Evolutionary conservation across 2,329 filamentous ascomycete genomes (phyloP), one percentile per base, ranked within the genome.

Genomic region (Talaromyces pinophilus): DNA sequence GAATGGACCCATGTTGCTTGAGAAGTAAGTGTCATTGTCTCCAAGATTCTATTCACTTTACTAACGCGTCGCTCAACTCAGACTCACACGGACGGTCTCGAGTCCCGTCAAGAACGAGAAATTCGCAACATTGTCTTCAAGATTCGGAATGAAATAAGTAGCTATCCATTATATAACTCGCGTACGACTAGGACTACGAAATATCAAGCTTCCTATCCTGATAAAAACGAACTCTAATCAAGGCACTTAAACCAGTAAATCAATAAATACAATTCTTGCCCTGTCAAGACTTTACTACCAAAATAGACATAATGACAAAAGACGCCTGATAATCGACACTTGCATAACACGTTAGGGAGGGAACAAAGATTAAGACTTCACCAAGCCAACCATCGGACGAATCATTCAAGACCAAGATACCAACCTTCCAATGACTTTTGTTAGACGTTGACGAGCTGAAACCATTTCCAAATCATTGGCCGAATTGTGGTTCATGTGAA

Each of bases 1-100:
- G 76, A 96, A 96, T 76, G 95, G 94, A 0, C 92, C 93, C 0
- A 83, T 92, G 48, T 77, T 99, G 68, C 79, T 99, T n/a, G 94
- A 98, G 81, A 99, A 99, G 91, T 92, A 85, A 70, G 84, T 67
- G 17, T 13, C 28, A 5, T 30, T 10, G 11, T 50, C 54, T 13
- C n/a, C 11, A 22, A 40, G n/a, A 13, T 6, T 25, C 10, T 5
- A 25, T 40, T 57, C 5, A 22, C 11, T 40, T 25, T 3, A n/a
- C 54, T 57, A 57, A 57, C 54, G 19, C 5, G 38, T 67, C 66
- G 69, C 52, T 70, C 25, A 22, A 4, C 13, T 44, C 72, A 91
- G 88, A 73, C 84, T 92, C 69, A 91, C 88, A 19, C 83, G 87
- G 57, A 84, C 86, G 1, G 82, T 89, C 10, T 86, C 87, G 71